Conservation (phyloP, 1,284 basidiomycete species). For the Cystobasidium slooffiae region DNA sequence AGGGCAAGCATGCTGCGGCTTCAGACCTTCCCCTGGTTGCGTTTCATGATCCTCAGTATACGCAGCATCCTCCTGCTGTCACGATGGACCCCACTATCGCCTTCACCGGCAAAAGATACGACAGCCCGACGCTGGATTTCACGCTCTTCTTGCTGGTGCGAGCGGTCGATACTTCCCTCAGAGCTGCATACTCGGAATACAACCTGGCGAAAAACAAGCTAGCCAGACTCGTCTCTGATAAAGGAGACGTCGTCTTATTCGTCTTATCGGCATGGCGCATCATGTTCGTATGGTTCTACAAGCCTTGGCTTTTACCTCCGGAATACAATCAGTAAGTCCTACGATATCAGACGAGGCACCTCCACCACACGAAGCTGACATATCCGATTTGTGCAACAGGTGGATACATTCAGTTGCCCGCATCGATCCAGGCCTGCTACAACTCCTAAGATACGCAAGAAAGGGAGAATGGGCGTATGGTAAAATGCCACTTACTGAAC, state of each 20-base stretch:
- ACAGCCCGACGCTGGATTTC: constrained; percentile 57
- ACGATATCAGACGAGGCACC: not conserved
- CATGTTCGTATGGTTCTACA: constrained; percentile 50
- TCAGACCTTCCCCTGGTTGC: constrained; percentile 42
- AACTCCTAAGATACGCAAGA: constrained; percentile 53
- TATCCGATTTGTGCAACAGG: constrained; percentile 52
- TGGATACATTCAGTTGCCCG: constrained; percentile 56
- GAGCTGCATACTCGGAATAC: constrained; percentile 47
- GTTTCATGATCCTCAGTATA: constrained; percentile 11
- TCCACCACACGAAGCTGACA: not conserved
- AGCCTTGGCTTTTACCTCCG: constrained; percentile 42
- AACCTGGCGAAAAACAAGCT: constrained; percentile 31
- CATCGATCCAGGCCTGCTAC: constrained; percentile 56
- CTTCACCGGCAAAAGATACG: constrained; percentile 25
- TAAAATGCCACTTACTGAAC: constrained; percentile 46
- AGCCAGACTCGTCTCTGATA: constrained; percentile 37
- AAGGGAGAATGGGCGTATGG: constrained; percentile 55
- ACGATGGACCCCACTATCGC: constrained; percentile 11
- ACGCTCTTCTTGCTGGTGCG: constrained; percentile 58
- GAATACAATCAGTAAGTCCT: constrained; percentile 30
- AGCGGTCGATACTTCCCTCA: constrained; percentile 55
- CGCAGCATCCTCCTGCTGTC: not conserved
- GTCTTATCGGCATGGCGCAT: constrained; percentile 48
- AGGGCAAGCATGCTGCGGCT: constrained; percentile 17
- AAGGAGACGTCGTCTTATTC: constrained; percentile 51